Evolutionary conservation across 2,329 filamentous ascomycete species (phyloP).

Genomic region (Endocalyx cinctus): DNA sequence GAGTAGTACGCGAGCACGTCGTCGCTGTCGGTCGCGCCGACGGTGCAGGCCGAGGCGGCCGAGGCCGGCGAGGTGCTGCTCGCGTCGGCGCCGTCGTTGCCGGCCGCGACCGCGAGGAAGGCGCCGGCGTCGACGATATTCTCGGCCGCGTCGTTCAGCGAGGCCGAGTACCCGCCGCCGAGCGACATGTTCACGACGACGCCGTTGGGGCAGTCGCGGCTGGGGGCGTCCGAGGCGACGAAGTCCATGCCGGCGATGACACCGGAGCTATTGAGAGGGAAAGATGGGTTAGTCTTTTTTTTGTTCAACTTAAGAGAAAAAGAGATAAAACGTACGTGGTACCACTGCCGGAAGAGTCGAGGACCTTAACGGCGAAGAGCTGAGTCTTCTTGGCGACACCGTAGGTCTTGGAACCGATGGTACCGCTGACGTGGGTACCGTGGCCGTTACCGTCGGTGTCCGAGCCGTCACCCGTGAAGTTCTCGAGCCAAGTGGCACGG

Average conservation of each 20-base stretch:
- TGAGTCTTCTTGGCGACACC: conserved; percentile 42
- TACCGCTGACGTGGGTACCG: conserved; percentile 35
- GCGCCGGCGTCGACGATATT: conserved; percentile 42
- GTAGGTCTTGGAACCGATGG: conserved; percentile 34
- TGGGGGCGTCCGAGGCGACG: conserved; percentile 39
- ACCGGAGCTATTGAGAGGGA: conserved; percentile 14
- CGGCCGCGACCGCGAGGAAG: conserved; percentile 50
- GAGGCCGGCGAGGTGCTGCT: conserved; percentile 43
- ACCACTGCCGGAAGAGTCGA: conserved; percentile 25
- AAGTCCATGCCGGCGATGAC: conserved; percentile 29
- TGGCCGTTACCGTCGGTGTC: conserved; percentile 34
- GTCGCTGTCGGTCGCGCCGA: conserved; percentile 40
- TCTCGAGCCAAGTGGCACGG: conserved; percentile 31
- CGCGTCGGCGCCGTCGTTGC: conserved; percentile 41
- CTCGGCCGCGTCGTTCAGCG: conserved; percentile 47
- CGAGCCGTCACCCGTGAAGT: conserved; percentile 28
- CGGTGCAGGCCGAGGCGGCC: conserved; percentile 44
- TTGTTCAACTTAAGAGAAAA: too few species aligned
- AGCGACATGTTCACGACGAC: conserved; percentile 54
- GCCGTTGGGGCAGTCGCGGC: conserved; percentile 31
- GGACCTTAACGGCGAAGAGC: conserved; percentile 44
- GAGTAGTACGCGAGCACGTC: conserved; percentile 40
- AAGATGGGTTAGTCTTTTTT: conserved; percentile 1
- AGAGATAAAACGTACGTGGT: conserved; percentile 25
- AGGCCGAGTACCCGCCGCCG: conserved; percentile 38